Base-by-base conservation (phyloP, 495 filamentous ascomycete species). In the Neohortaea acidophila region DNA sequence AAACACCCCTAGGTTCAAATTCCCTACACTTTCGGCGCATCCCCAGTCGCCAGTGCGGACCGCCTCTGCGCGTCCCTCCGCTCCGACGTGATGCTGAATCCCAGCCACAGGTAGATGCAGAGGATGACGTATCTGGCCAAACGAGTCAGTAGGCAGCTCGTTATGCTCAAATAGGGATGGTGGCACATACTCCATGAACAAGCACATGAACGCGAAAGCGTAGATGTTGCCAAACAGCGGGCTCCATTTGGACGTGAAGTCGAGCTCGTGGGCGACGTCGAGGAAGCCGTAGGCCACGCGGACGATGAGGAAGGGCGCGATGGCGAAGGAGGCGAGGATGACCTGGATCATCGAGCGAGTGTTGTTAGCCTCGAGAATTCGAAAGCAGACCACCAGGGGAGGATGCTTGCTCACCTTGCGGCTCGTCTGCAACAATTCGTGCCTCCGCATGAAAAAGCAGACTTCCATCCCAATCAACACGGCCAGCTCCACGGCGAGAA, bases 151-250 rank as follows among this genome's bases (percentile, higher is more conserved):
- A n/a, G n/a, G n/a, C n/a, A n/a, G n/a, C n/a, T n/a, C n/a, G n/a
- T n/a, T n/a, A n/a, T n/a, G n/a, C n/a, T n/a, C n/a, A n/a, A n/a
- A n/a, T n/a, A n/a, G n/a, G n/a, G n/a, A n/a, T n/a, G n/a, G n/a
- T n/a, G n/a, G n/a, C n/a, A n/a, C n/a, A 31, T 31, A 31, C 28
- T 31, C 28, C 28, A 31, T 31, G 12, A 31, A 13, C 28, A 31
- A 15, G 6, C 12, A 11, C 28, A 31, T 31, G 28, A 31, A 13
- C 28, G 28, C 28, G n/a, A 31, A 31, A 11, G n/a, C 4, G n/a
- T 13, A 11, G 4, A 15, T 15, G n/a, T 11, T 13, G 12, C 28
- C 28, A 31, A 31, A 31, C 28, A 31, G 12, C n/a, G 28, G 28
- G 17, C 28, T 31, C 28, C 28, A 31, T 6, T 31, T 4, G n/a